Conservation (phyloP, 78 protist genomes). For the Dictyostelium purpureum region DNA sequence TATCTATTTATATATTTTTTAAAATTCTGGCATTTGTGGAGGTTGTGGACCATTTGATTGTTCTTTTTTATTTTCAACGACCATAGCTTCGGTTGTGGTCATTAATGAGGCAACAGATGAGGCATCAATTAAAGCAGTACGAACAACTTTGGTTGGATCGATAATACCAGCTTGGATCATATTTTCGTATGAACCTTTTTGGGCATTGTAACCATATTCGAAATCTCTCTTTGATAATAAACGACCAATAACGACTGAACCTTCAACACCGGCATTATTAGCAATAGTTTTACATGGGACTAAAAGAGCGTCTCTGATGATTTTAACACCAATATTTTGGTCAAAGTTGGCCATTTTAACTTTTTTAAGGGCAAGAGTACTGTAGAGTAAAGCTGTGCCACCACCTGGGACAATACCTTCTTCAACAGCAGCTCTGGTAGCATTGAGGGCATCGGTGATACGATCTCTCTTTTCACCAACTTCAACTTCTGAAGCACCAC, state of each 20-base stretch:
- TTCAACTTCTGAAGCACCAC: slow-evolving; percentile 99
- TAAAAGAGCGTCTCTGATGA: slow-evolving; percentile 92
- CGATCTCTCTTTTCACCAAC: slow-evolving; percentile 99
- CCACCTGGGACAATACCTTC: slow-evolving; percentile 99
- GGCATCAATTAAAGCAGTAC: slow-evolving; percentile 95
- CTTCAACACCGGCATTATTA: slow-evolving; percentile 97
- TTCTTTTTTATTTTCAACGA: slow-evolving; percentile 75
- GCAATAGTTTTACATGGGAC: slow-evolving; percentile 94
- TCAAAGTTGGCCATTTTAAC: slow-evolving; percentile 87
- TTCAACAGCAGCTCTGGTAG: slow-evolving; percentile 99
- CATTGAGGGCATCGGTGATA: slow-evolving; percentile 98
- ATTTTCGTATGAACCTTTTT: slow-evolving; percentile 90
- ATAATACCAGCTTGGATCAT: slow-evolving; percentile 97
- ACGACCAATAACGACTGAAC: slow-evolving; percentile 96
- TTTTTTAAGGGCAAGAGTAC: slow-evolving; percentile 77
- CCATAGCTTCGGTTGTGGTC: slow-evolving; percentile 95
- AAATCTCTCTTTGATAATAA: slow-evolving; percentile 82
- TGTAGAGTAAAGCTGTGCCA: slow-evolving; percentile 95
- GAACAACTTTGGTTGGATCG: slow-evolving; percentile 99
- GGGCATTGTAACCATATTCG: slow-evolving; percentile 94
- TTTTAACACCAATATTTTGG: slow-evolving; percentile 93
- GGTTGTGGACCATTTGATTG: too few relatives aligned
- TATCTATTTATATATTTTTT: too few relatives aligned
- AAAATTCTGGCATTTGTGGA: too few relatives aligned
- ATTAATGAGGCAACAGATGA: slow-evolving; percentile 95